A percentile compares a stretch with the other conserved stretches of the same genome.
phyloP scores from a whole-genome alignment of 495 filamentous ascomycete species.

The Hypoxylon lenormandii region DNA sequence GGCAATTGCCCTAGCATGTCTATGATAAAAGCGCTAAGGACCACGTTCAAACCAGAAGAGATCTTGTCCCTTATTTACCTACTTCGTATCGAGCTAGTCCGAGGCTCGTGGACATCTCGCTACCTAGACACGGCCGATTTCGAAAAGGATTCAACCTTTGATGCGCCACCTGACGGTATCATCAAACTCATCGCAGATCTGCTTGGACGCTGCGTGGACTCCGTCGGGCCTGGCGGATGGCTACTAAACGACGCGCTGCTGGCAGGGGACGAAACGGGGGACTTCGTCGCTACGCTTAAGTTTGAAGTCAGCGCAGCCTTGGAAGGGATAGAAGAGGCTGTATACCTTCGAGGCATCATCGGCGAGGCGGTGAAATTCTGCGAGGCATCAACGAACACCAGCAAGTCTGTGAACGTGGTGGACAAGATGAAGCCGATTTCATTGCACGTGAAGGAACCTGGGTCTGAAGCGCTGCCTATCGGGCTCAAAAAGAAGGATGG shows the following conservation, averaged over 20 bases:
- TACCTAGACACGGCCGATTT: constrained; percentile 64
- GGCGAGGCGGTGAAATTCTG: constrained; percentile 77
- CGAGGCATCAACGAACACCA: constrained; percentile 58
- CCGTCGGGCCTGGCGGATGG: constrained; percentile 86
- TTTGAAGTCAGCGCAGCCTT: constrained; percentile 80
- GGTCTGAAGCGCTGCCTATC: constrained; percentile 67
- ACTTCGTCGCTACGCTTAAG: constrained; percentile 75
- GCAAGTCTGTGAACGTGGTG: constrained; percentile 16
- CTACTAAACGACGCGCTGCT: constrained; percentile 69
- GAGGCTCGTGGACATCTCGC: constrained; percentile 75
- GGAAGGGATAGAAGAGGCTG: constrained; percentile 79
- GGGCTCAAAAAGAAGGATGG: constrained; percentile 75
- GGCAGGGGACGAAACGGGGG: constrained; percentile 66
- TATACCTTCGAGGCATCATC: constrained; percentile 73
- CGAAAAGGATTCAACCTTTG: constrained; percentile 65
- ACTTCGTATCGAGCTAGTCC: constrained; percentile 72
- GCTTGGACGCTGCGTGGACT: constrained; percentile 81
- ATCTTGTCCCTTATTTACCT: constrained; percentile 78
- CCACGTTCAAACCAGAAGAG: constrained; percentile 73
- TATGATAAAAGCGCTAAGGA: constrained; percentile 72
- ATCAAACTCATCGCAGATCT: constrained; percentile 72
- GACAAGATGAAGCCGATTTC: constrained; percentile 42
- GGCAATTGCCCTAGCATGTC: constrained; percentile 68
- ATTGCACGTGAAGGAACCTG: constrained; percentile 47
- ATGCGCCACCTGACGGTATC: constrained; percentile 67